Evolutionary conservation across 345 rosid species (phyloP), one percentile per base, ranked within the genome.

Genomic region (Rhodamnia argentea): DNA sequence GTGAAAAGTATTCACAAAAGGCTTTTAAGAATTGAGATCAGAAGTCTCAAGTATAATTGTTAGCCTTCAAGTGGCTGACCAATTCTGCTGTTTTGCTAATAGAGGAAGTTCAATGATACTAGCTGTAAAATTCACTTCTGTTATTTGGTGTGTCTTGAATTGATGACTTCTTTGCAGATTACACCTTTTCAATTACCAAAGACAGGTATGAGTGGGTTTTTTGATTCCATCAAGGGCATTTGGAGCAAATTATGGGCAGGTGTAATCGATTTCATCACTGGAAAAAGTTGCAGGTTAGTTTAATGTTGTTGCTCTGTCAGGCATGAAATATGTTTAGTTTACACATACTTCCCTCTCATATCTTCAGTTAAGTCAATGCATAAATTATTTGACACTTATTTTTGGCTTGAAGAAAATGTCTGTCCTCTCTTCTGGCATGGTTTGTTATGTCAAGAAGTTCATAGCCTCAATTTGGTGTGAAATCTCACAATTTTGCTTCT

Each of bases 201-300:
- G 91, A 87, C 87, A 4, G 59, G 88, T n/a, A 75, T 87, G 16
- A 90, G 86, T 90, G 98, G 98, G 84, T 92, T 96, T 92, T 91
- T 92, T 32, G 98, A 93, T 32, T 93, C 96, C 9, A 91, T 96
- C 84, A 88, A 90, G 90, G 82, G 84, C 82, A 51, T 94, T 14
- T 93, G 94, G 94, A 89, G 87, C 82, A 92, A 89, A 83, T 86
- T 95, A 10, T 92, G 95, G 94, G 91, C 93, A 89, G 94, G 91
- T 88, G 89, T 94, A 84, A 87, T 90, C 23, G 98, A 94, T 86
- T 97, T 95, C 90, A 88, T 97, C 84, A 92, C 93, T 13, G 99
- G 99, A 84, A 92, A 90, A 84, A 88, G 94, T 88, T 94, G 99
- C 98, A 95, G 99, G 98, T 95, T 27, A 60, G 27, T 52, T 27